Evolutionary conservation across 805 yeast genomes (phyloP).

Genomic region (Myxozyma sirexii): DNA sequence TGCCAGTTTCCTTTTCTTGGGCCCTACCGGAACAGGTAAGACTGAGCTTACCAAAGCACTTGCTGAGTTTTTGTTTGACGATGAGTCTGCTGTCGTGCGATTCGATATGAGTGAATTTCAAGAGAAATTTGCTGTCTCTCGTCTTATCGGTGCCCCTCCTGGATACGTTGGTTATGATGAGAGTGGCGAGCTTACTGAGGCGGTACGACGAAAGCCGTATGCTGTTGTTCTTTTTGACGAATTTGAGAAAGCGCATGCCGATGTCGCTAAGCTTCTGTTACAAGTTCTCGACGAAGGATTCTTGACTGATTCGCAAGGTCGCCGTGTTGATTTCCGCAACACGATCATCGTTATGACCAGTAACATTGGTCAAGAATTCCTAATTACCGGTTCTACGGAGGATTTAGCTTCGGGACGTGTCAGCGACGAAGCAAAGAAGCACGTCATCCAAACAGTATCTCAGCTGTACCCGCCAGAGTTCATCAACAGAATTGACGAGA

Average conservation of each 20-base stretch:
- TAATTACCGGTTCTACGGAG: constrained; percentile 62
- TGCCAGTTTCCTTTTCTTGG: constrained; percentile 93
- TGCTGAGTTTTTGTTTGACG: constrained; percentile 90
- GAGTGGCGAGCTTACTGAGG: constrained; percentile 92
- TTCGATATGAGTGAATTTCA: constrained; percentile 99
- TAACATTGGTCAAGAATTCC: constrained; percentile 90
- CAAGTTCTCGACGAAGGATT: constrained; percentile 96
- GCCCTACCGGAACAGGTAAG: constrained; percentile 99
- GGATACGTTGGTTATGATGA: constrained; percentile 97
- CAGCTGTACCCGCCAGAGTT: constrained; percentile 90
- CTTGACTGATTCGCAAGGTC: constrained; percentile 92
- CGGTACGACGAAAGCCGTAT: constrained; percentile 92
- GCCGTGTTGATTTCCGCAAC: constrained; percentile 89
- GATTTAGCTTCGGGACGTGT: constrained; percentile 53
- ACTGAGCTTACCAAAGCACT: constrained; percentile 92
- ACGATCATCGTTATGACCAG: constrained; percentile 96
- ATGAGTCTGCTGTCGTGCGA: constrained; percentile 80
- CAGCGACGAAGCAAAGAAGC: constrained; percentile 53
- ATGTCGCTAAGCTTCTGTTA: constrained; percentile 82
- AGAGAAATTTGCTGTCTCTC: constrained; percentile 86
- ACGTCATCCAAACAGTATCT: constrained; percentile 70
- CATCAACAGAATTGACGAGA: constrained; percentile 89
- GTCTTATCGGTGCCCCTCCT: constrained; percentile 96
- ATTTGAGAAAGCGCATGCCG: constrained; percentile 96
- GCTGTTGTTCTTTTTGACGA: constrained; percentile 92